These are phyloP conservation scores for Camellia oleifera DNA, from an alignment of 179 eudicot genomes.

Conservation along the genomic window DNA sequence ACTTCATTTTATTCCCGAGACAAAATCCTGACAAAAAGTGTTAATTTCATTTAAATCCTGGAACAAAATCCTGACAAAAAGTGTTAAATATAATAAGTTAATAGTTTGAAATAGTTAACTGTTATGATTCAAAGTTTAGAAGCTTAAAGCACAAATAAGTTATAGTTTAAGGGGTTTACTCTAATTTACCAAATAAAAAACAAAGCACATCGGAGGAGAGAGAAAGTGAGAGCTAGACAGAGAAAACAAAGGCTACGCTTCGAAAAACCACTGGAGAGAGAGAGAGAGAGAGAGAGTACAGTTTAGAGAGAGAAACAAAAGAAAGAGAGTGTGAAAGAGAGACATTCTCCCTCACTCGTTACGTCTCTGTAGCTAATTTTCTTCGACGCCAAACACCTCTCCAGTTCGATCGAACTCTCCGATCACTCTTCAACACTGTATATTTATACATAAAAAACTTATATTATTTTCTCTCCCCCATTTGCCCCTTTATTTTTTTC, in stretches of 20 bases:
- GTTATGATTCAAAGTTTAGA: too few relatives aligned
- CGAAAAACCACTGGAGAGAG: constrained; percentile 7
- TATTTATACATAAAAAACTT: neutral
- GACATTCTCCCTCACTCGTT: neutral
- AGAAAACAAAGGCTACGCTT: constrained; percentile 18
- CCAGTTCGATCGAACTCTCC: constrained; percentile 17
- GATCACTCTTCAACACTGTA: constrained; percentile 7
- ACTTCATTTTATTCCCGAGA: too few relatives aligned
- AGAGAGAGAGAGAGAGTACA: neutral
- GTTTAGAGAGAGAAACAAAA: neutral
- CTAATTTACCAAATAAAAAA: too few relatives aligned
- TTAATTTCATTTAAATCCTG: too few relatives aligned
- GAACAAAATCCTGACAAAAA: too few relatives aligned
- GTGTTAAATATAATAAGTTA: too few relatives aligned
- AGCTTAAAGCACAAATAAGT: too few relatives aligned
- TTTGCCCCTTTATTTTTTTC: constrained; percentile 8
- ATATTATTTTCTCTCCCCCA: neutral
- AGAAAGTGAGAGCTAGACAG: constrained; percentile 5
- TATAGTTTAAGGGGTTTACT: too few relatives aligned
- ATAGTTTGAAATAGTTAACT: too few relatives aligned
- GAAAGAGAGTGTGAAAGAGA: constrained; percentile 9
- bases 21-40: too few relatives aligned
- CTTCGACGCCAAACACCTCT: neutral
- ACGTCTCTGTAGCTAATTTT: neutral
- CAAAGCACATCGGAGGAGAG: neutral